Base-by-base conservation (phyloP, 495 filamentous ascomycete species). In the Mytilinidion resinicola region DNA sequence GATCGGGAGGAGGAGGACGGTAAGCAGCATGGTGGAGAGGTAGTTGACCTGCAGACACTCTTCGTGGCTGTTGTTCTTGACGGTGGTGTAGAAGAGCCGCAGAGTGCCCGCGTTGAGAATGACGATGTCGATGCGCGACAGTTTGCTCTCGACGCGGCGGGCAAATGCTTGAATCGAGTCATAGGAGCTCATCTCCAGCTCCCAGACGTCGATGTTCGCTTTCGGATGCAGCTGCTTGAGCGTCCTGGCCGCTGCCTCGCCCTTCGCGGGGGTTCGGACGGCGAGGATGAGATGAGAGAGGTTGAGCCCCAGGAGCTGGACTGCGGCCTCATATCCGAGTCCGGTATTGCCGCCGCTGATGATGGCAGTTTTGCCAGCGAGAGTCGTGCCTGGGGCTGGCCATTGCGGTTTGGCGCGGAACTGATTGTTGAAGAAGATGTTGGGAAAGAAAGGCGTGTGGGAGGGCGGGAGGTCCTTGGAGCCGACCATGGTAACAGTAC, bases 21-120 rank as follows among this genome's bases (percentile, higher is more conserved):
- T 72, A 49, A 80, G 68, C 39, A 81, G 61, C 30, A 80, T 70
- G 3, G 77, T 78, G 5, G 75, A 74, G 33, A 77, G 59, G 11
- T 80, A 78, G 1, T 85, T 85, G 34, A 82, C 76, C 1, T 78
- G 78, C 39, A 83, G 69, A 17, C 65, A 73, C n/a, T 57, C 69
- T 68, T 81, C 77, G 39, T 76, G 73, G 8, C 74, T 77, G 70
- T 52, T 70, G 8, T 70, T 71, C 36, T 75, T 73, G 12, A 53
- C 65, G 0, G 59, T n/a, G 6, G 53, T 7, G 42, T 67, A 76
- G 12, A 55, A 49, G 15, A 63, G 49, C 1, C 69, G 70, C 9
- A 65, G 65, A 4, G 78, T 35, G 6, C 70, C 78, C 1, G 80
- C 78, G 55, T 81, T 82, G 15, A 71, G 62, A 4, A 78, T 53